Conservation (phyloP, 1,284 basidiomycete species). For the Cutaneotrichosporon curvatum region DNA sequence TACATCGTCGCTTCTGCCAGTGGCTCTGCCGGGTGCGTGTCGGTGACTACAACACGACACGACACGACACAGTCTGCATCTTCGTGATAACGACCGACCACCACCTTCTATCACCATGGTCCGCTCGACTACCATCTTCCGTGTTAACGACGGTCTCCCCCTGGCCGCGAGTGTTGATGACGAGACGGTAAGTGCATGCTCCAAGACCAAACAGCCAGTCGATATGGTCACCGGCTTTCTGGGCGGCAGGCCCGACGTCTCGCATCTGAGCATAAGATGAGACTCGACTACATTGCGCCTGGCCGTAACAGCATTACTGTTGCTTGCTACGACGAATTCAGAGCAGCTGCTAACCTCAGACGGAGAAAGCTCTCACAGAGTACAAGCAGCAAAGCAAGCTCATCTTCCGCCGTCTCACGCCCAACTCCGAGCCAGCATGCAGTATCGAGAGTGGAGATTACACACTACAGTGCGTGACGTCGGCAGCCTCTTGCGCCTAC, state of each 20-base stretch:
- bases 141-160: slow-evolving; percentile 84
- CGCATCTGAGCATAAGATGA: not conserved
- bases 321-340: too few relatives aligned
- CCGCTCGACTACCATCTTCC: slow-evolving; percentile 79
- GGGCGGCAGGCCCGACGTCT: too few relatives aligned
- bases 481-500: not conserved
- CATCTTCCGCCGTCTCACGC: slow-evolving; percentile 85
- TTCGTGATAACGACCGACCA: too few relatives aligned
- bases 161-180: slow-evolving; percentile 92
- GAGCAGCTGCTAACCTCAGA: slow-evolving; percentile 51
- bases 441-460: slow-evolving; percentile 94
- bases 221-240: too few relatives aligned
- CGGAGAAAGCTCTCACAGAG: slow-evolving; percentile 84
- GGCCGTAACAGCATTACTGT: too few relatives aligned
- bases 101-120: too few relatives aligned
- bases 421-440: slow-evolving; percentile 88
- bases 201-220: too few relatives aligned
- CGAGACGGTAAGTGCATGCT: slow-evolving; percentile 72
- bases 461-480: slow-evolving; percentile 69
- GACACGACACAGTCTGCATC: too few relatives aligned
- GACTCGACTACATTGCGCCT: too few relatives aligned
- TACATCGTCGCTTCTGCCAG: too few relatives aligned
- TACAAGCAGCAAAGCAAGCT: slow-evolving; percentile 98
- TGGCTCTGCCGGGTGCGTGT: too few relatives aligned
- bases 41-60: too few relatives aligned